Percentiles rank a stretch among this genome's conserved stretches.
Conservation (phyloP, 2,329 filamentous ascomycete genomes). For the Diplodia corticola region DNA sequence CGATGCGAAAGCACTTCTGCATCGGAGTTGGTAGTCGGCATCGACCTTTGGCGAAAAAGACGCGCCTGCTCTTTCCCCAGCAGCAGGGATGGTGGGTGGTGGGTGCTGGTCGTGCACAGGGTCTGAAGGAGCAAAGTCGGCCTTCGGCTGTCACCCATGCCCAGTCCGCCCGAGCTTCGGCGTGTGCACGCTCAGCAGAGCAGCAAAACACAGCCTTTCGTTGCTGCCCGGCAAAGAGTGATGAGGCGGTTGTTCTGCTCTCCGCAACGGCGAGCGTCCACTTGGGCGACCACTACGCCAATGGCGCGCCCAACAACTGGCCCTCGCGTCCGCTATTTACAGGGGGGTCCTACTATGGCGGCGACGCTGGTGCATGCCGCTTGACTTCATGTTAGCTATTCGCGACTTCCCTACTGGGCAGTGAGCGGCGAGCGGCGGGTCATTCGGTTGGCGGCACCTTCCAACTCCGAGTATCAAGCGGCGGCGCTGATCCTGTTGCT, state of each 20-base stretch:
- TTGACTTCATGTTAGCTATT: neutral
- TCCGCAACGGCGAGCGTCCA: neutral
- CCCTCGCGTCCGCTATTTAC: neutral
- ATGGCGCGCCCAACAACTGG: neutral
- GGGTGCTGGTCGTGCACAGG: neutral
- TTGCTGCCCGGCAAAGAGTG: conserved; percentile 3
- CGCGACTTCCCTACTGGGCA: neutral
- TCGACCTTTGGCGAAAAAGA: neutral
- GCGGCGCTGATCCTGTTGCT: conserved; percentile 1
- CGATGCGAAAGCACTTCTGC: neutral
- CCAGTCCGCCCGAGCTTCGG: neutral
- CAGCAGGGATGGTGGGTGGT: neutral
- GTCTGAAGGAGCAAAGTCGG: conserved; percentile 17
- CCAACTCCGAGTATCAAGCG: conserved; percentile 1
- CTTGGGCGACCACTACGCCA: neutral
- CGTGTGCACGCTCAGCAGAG: neutral
- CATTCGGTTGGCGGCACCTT: neutral
- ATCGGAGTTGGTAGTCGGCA: neutral
- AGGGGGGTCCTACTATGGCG: neutral
- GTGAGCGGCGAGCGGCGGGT: neutral
- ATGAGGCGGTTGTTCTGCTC: neutral
- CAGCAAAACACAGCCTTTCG: neutral
- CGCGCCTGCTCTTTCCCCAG: neutral
- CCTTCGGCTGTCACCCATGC: neutral
- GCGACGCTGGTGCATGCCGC: neutral